phyloP scores from a whole-genome alignment of 1,284 basidiomycete genomes.

The Sphaerobolus stellatus region DNA sequence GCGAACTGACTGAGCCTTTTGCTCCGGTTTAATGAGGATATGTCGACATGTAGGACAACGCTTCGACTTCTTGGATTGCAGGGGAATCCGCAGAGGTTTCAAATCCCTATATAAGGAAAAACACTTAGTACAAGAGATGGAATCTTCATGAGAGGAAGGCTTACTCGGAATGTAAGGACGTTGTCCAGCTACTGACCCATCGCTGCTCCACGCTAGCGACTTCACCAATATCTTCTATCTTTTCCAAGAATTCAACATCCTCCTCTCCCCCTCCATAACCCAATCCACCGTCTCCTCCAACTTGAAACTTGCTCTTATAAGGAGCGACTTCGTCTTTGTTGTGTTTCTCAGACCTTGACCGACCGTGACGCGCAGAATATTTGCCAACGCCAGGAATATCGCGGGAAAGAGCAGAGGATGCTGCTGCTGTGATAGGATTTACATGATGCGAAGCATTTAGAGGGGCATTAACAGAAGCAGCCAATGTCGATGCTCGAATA shows the following conservation, averaged over 20 bases:
- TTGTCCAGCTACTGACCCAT: slow-evolving; percentile 81
- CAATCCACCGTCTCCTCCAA: slow-evolving; percentile 49
- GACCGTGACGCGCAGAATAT: slow-evolving; percentile 62
- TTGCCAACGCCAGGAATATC: slow-evolving; percentile 77
- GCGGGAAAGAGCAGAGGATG: slow-evolving; percentile 77
- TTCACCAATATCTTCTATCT: slow-evolving; percentile 43
- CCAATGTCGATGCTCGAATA: slow-evolving; percentile 70
- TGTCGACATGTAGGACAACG: slow-evolving; percentile 93
- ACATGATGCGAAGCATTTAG: slow-evolving; percentile 54
- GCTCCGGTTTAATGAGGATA: slow-evolving; percentile 97
- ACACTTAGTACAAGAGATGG: slow-evolving; percentile 12
- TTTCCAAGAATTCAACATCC: slow-evolving; percentile 69
- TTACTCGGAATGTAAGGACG: slow-evolving; percentile 63
- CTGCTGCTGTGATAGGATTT: slow-evolving; percentile 81
- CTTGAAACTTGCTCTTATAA: slow-evolving; percentile 69
- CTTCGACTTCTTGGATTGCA: slow-evolving; percentile 92
- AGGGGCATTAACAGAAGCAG: slow-evolving; percentile 55
- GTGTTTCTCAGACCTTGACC: slow-evolving; percentile 56
- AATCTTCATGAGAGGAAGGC: slow-evolving; percentile 25
- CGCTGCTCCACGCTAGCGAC: slow-evolving; percentile 76
- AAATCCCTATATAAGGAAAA: slow-evolving; percentile 57
- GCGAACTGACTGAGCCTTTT: slow-evolving; percentile 88
- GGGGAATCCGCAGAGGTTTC: slow-evolving; percentile 83
- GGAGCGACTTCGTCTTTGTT: slow-evolving; percentile 74
- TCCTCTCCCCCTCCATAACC: slow-evolving; percentile 62